A percentile compares a stretch with the other conserved stretches of the same genome.
These are phyloP conservation scores for Suhomyces emberorum DNA, from an alignment of 805 yeast species.

Conservation along the genomic window DNA sequence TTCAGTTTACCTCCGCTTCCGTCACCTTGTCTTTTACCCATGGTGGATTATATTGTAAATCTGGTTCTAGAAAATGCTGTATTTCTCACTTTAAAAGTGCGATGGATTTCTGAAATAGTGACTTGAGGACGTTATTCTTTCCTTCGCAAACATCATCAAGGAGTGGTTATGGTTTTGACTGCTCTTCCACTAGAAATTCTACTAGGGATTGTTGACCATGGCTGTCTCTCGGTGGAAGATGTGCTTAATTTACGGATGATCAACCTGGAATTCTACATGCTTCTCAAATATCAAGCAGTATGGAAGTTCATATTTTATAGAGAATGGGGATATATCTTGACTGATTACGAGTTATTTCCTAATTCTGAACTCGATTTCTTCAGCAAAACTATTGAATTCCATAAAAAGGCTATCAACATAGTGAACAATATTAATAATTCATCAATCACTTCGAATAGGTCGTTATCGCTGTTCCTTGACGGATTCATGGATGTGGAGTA, in stretches of 20 bases:
- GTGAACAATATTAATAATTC: background rate
- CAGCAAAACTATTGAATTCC: background rate
- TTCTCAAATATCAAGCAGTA: too few species aligned
- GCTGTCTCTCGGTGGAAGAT: background rate
- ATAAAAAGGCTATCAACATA: too few species aligned
- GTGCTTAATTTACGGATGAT: background rate
- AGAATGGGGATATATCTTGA: conserved; percentile 6
- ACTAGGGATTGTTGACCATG: background rate
- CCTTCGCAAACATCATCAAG: too few species aligned
- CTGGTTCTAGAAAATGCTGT: too few species aligned
- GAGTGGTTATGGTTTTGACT: background rate
- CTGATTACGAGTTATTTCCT: conserved; percentile 6
- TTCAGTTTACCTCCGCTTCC: conserved; percentile 17
- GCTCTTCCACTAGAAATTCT: background rate
- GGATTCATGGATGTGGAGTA: background rate
- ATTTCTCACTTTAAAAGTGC: too few species aligned
- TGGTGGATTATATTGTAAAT: too few species aligned
- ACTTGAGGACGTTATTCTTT: too few species aligned
- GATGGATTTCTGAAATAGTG: too few species aligned
- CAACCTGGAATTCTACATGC: too few species aligned
- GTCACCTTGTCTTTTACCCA: conserved; percentile 30
- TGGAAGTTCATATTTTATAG: background rate
- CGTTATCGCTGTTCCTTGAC: background rate
- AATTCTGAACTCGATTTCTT: background rate
- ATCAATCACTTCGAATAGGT: background rate